These are phyloP conservation scores for Oryza coarctata DNA, from an alignment of 176 grass and related monocot genomes.

Conservation along the genomic window DNA sequence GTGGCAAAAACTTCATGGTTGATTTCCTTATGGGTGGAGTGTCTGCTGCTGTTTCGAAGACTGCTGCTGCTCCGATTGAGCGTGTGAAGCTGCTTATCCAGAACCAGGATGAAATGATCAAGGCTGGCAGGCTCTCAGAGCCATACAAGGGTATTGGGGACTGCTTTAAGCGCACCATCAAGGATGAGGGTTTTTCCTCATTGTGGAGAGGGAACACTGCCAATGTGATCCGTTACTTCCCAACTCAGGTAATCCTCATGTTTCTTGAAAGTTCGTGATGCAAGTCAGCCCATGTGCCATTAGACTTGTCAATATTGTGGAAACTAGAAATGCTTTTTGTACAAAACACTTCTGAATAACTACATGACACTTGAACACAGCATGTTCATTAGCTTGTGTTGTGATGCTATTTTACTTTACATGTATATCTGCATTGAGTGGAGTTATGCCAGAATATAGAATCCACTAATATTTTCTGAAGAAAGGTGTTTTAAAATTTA, in stretches of 20 bases:
- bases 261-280: neutral
- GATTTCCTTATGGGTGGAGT: conserved; percentile 97
- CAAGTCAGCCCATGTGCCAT: neutral
- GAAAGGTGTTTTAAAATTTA: too few species aligned
- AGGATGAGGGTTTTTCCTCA: conserved; percentile 69
- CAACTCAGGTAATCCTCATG: conserved; percentile 59
- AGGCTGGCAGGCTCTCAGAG: conserved; percentile 75
- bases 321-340: neutral
- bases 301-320: neutral
- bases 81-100: conserved; percentile 94
- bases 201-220: conserved; percentile 91
- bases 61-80: conserved; percentile 90
- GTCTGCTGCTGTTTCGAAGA: conserved; percentile 93
- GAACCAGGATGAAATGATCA: conserved; percentile 99
- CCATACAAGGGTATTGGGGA: conserved; percentile 96
- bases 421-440: neutral
- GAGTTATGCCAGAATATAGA: neutral
- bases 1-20: conserved; percentile 53
- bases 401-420: neutral
- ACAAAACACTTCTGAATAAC: too few species aligned
- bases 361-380: neutral
- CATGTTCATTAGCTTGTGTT: neutral
- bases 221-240: conserved; percentile 96
- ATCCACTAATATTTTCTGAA: neutral
- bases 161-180: conserved; percentile 80